Conservation (phyloP, 228 moss, liverwort and hornwort genomes). For the Sphagnum fallax region DNA sequence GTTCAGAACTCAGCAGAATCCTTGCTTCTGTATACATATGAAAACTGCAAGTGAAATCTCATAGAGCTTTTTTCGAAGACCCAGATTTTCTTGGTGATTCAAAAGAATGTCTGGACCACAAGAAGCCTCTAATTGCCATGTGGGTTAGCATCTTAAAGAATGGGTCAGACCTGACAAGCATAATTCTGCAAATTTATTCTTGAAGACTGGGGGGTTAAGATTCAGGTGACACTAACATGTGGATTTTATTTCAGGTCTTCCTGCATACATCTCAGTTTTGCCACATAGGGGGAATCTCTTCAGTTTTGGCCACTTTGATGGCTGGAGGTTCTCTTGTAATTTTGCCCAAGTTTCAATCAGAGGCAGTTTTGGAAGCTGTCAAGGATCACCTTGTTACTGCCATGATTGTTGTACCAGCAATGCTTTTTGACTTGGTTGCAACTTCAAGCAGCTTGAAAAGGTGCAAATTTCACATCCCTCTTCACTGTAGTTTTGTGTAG, state of each 20-base stretch:
- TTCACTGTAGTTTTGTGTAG: background rate
- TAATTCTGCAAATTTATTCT: too few relatives aligned
- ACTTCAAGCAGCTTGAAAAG: slow-evolving; percentile 31
- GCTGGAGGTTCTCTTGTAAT: slow-evolving; percentile 83
- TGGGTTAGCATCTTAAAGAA: too few relatives aligned
- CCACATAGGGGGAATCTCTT: slow-evolving; percentile 90
- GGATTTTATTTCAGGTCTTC: slow-evolving; percentile 44
- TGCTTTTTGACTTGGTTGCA: slow-evolving; percentile 74
- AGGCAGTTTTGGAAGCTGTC: slow-evolving; percentile 53
- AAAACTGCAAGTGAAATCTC: too few relatives aligned
- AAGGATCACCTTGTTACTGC: slow-evolving; percentile 51
- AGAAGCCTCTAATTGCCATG: too few relatives aligned
- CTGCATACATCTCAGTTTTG: slow-evolving; percentile 78
- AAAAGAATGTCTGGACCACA: too few relatives aligned
- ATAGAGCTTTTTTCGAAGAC: too few relatives aligned
- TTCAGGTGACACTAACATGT: background rate
- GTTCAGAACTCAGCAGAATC: background rate
- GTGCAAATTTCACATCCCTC: slow-evolving; percentile 14
- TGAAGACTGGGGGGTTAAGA: background rate
- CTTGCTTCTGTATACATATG: slow-evolving; percentile 1
- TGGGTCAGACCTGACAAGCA: too few relatives aligned
- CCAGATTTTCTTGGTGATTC: too few relatives aligned
- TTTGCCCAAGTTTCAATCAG: slow-evolving; percentile 71
- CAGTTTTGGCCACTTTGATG: slow-evolving; percentile 82
- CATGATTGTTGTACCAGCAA: slow-evolving; percentile 81